Conservation (phyloP, 2,329 filamentous ascomycete species). For the Zymoseptoria ardabiliae region DNA sequence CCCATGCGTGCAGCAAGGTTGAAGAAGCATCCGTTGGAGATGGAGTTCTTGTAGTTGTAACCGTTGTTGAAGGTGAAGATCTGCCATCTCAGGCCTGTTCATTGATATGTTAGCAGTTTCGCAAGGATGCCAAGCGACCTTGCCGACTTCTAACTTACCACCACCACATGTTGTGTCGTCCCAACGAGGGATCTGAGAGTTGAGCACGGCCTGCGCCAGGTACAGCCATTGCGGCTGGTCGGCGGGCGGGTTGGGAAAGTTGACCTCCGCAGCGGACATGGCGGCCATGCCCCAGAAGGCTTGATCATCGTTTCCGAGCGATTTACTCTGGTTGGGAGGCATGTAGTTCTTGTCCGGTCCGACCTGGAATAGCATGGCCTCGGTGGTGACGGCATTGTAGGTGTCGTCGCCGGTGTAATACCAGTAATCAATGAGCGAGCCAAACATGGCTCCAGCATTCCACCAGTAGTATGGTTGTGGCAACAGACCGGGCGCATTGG, state of each 20-base stretch:
- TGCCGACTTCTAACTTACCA: conserved; percentile 17
- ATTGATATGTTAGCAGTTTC: neutral
- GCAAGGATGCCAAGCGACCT: conserved; percentile 19
- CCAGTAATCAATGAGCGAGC: conserved; percentile 64
- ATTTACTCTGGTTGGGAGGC: conserved; percentile 39
- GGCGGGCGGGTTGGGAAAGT: conserved; percentile 39
- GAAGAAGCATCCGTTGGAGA: conserved; percentile 48
- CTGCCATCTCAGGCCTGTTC: conserved; percentile 19
- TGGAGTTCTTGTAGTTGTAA: conserved; percentile 43
- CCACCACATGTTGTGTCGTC: conserved; percentile 32
- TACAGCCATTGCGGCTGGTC: conserved; percentile 39
- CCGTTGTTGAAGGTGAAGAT: conserved; percentile 44
- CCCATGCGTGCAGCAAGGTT: conserved; percentile 41
- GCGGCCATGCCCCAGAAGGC: conserved; percentile 52
- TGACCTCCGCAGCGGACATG: conserved; percentile 49
- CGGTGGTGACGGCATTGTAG: conserved; percentile 54
- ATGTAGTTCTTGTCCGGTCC: conserved; percentile 53
- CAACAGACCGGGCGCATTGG: conserved; percentile 47
- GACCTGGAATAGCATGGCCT: conserved; percentile 55
- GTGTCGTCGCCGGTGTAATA: conserved; percentile 57
- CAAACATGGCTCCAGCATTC: conserved; percentile 59
- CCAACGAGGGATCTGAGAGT: conserved; percentile 34
- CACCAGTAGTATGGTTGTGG: conserved; percentile 67
- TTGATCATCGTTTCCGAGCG: conserved; percentile 51
- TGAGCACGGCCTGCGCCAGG: conserved; percentile 38